phyloP scores from a whole-genome alignment of 495 filamentous ascomycete species.

The Tuber magnatum region DNA sequence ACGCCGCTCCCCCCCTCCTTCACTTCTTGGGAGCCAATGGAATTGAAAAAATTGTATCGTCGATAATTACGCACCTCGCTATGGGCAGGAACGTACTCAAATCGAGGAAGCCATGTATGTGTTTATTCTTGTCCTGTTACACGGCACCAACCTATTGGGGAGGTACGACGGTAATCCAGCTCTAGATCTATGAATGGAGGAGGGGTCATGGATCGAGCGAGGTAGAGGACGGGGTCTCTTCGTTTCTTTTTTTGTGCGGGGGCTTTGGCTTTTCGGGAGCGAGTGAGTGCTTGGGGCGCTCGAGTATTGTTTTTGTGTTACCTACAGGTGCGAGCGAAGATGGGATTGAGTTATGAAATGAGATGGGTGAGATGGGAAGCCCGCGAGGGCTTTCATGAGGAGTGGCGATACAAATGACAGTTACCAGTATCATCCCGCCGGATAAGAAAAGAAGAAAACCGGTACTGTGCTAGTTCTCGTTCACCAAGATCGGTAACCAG shows the following conservation, averaged over 20 bases:
- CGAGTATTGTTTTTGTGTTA: neutral
- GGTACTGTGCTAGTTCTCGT: neutral
- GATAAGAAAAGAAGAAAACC: neutral
- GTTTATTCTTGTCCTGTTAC: constrained; percentile 31
- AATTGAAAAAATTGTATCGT: constrained; percentile 20
- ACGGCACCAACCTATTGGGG: neutral
- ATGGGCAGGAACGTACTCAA: constrained; percentile 38
- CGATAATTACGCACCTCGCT: constrained; percentile 37
- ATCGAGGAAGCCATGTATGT: constrained; percentile 28
- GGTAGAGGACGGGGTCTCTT: constrained; percentile 30
- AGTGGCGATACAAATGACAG: neutral
- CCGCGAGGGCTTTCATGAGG: neutral
- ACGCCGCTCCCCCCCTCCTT: neutral
- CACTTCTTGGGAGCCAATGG: neutral
- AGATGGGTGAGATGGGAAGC: neutral
- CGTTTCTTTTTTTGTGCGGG: neutral
- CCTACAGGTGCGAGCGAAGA: neutral
- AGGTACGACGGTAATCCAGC: constrained; percentile 32
- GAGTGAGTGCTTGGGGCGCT: neutral
- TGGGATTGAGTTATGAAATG: neutral
- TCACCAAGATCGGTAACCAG: neutral
- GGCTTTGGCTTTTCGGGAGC: neutral
- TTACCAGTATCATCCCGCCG: neutral
- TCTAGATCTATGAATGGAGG: constrained; percentile 32
- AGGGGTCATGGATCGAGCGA: constrained; percentile 38